Percentiles rank a stretch among this genome's conserved stretches.
phyloP scores from a whole-genome alignment of 306 rosid species.

The Prunus salicina region DNA sequence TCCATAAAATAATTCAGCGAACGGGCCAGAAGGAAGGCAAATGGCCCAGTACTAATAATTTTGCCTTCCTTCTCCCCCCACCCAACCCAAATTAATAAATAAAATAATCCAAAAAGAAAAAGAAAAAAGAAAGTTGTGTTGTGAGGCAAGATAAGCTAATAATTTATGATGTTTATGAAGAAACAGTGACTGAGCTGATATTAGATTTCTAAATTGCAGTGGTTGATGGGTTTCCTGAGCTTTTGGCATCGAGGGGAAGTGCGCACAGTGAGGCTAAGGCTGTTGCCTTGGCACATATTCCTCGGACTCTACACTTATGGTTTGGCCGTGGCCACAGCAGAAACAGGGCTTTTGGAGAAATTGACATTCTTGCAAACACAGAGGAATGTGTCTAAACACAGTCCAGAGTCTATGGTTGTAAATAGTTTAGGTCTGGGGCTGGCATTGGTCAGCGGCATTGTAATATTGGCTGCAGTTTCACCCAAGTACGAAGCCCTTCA shows the following conservation, averaged over 20 bases:
- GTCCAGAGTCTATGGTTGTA: conserved; percentile 61
- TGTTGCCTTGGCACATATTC: conserved; percentile 88
- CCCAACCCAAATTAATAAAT: too few species aligned
- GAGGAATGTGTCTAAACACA: conserved; percentile 49
- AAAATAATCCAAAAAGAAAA: not conserved
- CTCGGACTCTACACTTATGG: conserved; percentile 76
- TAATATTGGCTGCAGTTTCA: conserved; percentile 68
- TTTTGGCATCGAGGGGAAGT: conserved; percentile 88
- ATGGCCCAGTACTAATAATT: not conserved
- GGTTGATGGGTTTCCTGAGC: conserved; percentile 80
- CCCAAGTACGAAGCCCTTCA: conserved; percentile 47
- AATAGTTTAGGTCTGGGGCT: conserved; percentile 63
- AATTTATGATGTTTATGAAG: not conserved
- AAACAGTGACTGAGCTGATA: not conserved
- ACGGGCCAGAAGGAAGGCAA: not conserved
- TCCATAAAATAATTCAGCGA: not conserved
- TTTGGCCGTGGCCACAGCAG: conserved; percentile 82
- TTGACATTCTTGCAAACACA: conserved; percentile 67
- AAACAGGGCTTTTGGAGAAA: conserved; percentile 86
- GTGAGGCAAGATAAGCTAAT: too few species aligned
- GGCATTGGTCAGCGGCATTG: conserved; percentile 64
- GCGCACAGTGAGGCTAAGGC: conserved; percentile 44
- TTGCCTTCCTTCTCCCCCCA: not conserved
- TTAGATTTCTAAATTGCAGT: conserved; percentile 38
- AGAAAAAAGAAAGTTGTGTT: not conserved